These are phyloP conservation scores for Phanerochaete sordida DNA, from an alignment of 768 basidiomycete species.

Conservation along the genomic window DNA sequence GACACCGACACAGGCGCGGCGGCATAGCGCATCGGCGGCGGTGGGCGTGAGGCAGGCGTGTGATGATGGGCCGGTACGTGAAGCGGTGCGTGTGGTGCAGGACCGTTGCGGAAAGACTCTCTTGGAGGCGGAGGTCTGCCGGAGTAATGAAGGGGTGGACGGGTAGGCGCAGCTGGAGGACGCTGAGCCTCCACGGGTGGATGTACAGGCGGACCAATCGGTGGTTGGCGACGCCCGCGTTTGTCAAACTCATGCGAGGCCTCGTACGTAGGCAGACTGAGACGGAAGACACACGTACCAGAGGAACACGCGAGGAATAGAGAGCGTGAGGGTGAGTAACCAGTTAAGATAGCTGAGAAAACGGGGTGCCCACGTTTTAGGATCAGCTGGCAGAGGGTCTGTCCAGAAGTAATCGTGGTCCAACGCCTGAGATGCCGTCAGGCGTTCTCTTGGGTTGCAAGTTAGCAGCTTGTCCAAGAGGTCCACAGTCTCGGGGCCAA, in stretches of 20 bases:
- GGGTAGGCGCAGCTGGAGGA: constrained; percentile 23
- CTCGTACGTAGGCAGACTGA: constrained; percentile 72
- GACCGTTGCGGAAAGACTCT: constrained; percentile 28
- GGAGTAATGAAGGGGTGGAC: constrained; percentile 14
- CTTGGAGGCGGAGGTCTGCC: constrained; percentile 35
- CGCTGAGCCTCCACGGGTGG: constrained; percentile 18
- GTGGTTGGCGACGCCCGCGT: constrained; percentile 51
- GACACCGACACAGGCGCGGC: constrained; percentile 11
- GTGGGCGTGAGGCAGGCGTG: constrained; percentile 8
- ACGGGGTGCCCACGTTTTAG: constrained; percentile 56
- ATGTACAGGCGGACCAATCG: constrained; percentile 18
- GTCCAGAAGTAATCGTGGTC: constrained; percentile 96
- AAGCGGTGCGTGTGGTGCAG: too few relatives aligned
- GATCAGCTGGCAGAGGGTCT: constrained; percentile 82
- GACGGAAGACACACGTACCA: background rate
- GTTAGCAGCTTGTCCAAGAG: constrained; percentile 78
- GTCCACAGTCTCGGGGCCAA: constrained; percentile 73
- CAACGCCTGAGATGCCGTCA: constrained; percentile 83
- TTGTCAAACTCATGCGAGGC: constrained; percentile 83
- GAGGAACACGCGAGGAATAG: background rate
- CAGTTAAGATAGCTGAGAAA: background rate
- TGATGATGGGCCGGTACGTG: constrained; percentile 13
- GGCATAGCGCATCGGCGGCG: constrained; percentile 9
- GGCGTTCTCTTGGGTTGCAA: constrained; percentile 79
- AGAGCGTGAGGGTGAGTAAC: background rate